phyloP scores from a whole-genome alignment of 192 early-diverging fungal species.

The Mycoemilia scoparia region DNA sequence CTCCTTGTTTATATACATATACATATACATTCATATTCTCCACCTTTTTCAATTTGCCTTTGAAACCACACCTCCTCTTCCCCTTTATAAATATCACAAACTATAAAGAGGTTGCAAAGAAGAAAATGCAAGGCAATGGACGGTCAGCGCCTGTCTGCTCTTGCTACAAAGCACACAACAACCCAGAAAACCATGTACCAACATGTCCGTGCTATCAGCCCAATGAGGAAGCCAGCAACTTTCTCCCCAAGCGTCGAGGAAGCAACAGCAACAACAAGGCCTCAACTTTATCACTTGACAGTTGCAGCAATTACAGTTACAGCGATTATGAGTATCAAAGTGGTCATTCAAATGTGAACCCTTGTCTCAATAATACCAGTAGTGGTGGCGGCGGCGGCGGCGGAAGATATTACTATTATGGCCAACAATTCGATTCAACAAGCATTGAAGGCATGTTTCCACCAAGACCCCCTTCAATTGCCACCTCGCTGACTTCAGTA shows the following conservation, averaged over 20 bases:
- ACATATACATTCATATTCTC: no score
- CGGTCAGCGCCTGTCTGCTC: no score
- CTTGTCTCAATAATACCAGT: conserved; percentile 9
- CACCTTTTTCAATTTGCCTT: no score
- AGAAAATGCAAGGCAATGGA: no score
- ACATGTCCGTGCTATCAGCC: conserved; percentile 26
- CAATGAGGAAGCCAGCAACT: conserved; percentile 21
- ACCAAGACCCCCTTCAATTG: no score
- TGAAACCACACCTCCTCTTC: no score
- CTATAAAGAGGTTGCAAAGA: no score
- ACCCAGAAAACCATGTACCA: conserved; percentile 19
- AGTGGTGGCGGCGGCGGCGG: conserved; percentile 13
- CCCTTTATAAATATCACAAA: no score
- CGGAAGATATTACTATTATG: conserved; percentile 24
- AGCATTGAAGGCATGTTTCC: no score
- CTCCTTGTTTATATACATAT: no score
- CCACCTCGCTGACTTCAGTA: conserved; percentile 24
- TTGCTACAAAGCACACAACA: conserved; percentile 15
- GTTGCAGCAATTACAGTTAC: conserved; percentile 5
- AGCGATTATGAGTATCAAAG: conserved; percentile 19
- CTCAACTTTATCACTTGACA: conserved; percentile 6
- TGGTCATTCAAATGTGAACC: conserved; percentile 15
- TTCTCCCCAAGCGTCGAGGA: conserved; percentile 11
- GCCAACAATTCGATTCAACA: no score
- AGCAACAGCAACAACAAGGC: conserved; percentile 5